Conservation (phyloP, 139 green algal genomes). For the Trebouxia sp. region DNA sequence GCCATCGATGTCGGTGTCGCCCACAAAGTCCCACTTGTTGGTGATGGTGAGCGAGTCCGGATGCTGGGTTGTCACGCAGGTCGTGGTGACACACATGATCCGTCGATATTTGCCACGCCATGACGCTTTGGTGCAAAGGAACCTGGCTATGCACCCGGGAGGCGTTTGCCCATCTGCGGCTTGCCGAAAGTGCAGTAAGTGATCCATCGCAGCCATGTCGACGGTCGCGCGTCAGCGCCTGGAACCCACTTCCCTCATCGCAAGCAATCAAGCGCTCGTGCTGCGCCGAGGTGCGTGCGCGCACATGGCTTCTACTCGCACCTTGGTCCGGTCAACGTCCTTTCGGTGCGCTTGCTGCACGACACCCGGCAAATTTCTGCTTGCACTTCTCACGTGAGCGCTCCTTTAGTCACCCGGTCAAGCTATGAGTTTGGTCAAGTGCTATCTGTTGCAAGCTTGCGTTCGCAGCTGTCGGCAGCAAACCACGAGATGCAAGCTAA, state of each 20-base stretch:
- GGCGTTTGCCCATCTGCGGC: slow-evolving; percentile 29
- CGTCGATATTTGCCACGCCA: slow-evolving; percentile 83
- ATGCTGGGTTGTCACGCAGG: slow-evolving; percentile 75
- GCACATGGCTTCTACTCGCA: no score
- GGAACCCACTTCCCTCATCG: no score
- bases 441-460: slow-evolving; percentile 10
- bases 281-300: no score
- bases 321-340: no score
- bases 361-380: no score
- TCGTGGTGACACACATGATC: slow-evolving; percentile 74
- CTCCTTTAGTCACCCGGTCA: neutral
- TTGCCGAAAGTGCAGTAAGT: slow-evolving; percentile 10
- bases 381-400: neutral
- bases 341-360: no score
- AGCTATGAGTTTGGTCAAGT: neutral
- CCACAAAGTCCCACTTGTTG: slow-evolving; percentile 75
- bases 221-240: no score
- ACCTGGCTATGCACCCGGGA: slow-evolving; percentile 59
- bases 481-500: neutral
- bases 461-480: neutral
- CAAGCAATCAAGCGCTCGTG: no score
- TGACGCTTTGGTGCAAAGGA: slow-evolving; percentile 74
- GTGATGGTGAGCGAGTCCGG: slow-evolving; percentile 76
- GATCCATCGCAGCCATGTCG: slow-evolving; percentile 30
- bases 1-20: slow-evolving; percentile 56